A percentile compares a stretch with the other conserved stretches of the same genome.
phyloP scores from a whole-genome alignment of 192 early-diverging fungal species.

The Rhizoclosmatium globosum region DNA sequence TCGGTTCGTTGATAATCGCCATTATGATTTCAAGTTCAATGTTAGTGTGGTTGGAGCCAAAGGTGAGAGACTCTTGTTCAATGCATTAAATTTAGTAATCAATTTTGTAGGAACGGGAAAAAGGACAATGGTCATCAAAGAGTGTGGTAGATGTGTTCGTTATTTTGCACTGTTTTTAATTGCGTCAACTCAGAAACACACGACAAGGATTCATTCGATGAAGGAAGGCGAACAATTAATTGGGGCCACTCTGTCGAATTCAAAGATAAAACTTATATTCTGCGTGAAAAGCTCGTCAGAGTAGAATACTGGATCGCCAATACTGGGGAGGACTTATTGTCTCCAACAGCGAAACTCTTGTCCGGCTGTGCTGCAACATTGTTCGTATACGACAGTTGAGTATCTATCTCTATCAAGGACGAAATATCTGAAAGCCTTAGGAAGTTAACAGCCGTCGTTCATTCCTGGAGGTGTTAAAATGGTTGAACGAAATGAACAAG shows the following conservation, averaged over 20 bases:
- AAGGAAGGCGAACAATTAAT: neutral
- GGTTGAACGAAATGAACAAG: conserved; percentile 23
- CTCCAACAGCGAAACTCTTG: conserved; percentile 10
- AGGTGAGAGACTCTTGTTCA: neutral
- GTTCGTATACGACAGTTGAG: conserved; percentile 27
- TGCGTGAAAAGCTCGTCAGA: conserved; percentile 17
- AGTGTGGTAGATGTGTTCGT: conserved; percentile 21
- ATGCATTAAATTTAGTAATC: neutral
- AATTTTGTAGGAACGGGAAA: conserved; percentile 15
- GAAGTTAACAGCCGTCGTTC: conserved; percentile 25
- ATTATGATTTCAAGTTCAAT: conserved; percentile 38
- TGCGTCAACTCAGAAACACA: conserved; percentile 5
- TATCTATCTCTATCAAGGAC: neutral
- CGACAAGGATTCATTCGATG: conserved; percentile 17
- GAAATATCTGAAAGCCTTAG: neutral
- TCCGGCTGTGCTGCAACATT: conserved; percentile 26
- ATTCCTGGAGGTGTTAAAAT: conserved; percentile 19
- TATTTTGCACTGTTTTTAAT: neutral
- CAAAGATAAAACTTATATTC: conserved; percentile 22
- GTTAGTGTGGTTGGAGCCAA: conserved; percentile 32
- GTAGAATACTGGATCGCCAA: conserved; percentile 35
- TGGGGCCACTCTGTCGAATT: conserved; percentile 22
- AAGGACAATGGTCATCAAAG: conserved; percentile 15
- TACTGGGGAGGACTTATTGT: conserved; percentile 6
- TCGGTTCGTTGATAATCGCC: neutral